Evolutionary conservation across 1,284 basidiomycete genomes (phyloP).

Genomic region (Cutaneotrichosporon curvatum): DNA sequence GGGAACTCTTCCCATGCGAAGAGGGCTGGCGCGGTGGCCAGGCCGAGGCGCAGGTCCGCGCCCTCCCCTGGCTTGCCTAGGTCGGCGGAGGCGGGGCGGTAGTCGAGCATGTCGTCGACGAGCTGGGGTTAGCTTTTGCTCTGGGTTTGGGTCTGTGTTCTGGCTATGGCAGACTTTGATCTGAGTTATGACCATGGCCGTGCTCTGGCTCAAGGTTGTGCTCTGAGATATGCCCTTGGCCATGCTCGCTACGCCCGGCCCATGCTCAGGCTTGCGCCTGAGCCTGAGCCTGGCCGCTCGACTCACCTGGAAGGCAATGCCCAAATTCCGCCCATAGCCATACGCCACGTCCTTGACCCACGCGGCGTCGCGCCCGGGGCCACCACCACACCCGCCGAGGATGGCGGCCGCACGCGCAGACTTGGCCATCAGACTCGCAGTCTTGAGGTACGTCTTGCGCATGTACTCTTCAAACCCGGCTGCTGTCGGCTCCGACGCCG

Average conservation of each 20-base stretch:
- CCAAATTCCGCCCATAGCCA: conserved; percentile 79
- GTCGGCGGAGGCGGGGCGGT: conserved; percentile 59
- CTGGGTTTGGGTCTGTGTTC: too few species aligned
- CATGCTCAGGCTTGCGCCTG: too few species aligned
- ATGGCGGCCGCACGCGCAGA: conserved; percentile 80
- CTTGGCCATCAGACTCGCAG: conserved; percentile 92
- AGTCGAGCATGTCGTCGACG: conserved; percentile 86
- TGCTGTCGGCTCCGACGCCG: conserved; percentile 35
- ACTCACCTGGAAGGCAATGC: conserved; percentile 87
- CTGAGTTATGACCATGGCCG: too few species aligned
- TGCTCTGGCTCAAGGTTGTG: too few species aligned
- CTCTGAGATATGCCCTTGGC: too few species aligned
- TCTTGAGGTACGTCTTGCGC: conserved; percentile 93
- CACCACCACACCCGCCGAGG: conserved; percentile 64
- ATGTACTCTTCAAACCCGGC: conserved; percentile 74
- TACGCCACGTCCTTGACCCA: conserved; percentile 90
- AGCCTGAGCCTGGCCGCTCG: too few species aligned
- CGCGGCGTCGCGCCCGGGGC: conserved; percentile 51
- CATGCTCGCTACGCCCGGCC: too few species aligned
- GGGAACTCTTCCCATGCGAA: conserved; percentile 90
- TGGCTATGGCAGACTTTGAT: too few species aligned
- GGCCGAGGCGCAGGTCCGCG: conserved; percentile 76
- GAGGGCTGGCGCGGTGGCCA: conserved; percentile 87
- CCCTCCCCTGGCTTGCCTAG: conserved; percentile 76
- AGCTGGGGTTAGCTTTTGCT: conserved; percentile 54